phyloP scores from a whole-genome alignment of 768 basidiomycete species.

The Goffeauzyma gilvescens region DNA sequence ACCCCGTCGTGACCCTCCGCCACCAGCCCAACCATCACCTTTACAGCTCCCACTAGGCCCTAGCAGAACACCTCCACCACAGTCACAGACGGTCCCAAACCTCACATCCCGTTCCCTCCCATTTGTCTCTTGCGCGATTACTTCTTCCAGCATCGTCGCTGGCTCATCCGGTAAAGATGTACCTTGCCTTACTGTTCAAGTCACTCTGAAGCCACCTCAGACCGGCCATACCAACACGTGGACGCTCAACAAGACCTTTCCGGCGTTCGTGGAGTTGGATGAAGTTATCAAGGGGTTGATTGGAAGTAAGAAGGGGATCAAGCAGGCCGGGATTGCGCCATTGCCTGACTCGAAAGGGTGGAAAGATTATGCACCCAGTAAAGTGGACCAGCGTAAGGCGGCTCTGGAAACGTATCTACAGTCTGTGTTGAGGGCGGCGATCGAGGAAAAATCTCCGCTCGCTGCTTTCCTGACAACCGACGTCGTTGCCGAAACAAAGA shows the following conservation, averaged over 20 bases:
- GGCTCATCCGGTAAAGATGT: slow-evolving; percentile 87
- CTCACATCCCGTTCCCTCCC: slow-evolving; percentile 43
- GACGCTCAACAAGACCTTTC: slow-evolving; percentile 81
- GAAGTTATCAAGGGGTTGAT: slow-evolving; percentile 44
- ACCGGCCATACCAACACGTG: slow-evolving; percentile 37
- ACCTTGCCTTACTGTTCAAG: slow-evolving; percentile 61
- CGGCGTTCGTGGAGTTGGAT: slow-evolving; percentile 77
- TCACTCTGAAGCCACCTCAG: slow-evolving; percentile 33
- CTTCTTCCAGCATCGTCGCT: slow-evolving; percentile 62
- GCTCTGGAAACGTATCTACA: slow-evolving; percentile 66
- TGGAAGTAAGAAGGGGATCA: slow-evolving; percentile 46
- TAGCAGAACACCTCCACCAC: too few relatives aligned
- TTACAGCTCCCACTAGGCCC: too few relatives aligned
- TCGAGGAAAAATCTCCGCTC: slow-evolving; percentile 73
- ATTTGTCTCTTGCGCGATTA: slow-evolving; percentile 50
- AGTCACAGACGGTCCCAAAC: too few relatives aligned
- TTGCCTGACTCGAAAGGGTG: slow-evolving; percentile 85
- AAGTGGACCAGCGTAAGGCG: slow-evolving; percentile 84
- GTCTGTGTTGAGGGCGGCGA: slow-evolving; percentile 56
- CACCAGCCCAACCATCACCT: too few relatives aligned
- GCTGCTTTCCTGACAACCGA: slow-evolving; percentile 85
- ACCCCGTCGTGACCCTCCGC: too few relatives aligned
- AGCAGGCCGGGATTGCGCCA: slow-evolving; percentile 50
- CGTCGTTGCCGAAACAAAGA: slow-evolving; percentile 54
- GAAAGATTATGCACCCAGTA: slow-evolving; percentile 92